Conservation (phyloP, 108 stramenopile genomes). For the Mediolabrus comicus region DNA sequence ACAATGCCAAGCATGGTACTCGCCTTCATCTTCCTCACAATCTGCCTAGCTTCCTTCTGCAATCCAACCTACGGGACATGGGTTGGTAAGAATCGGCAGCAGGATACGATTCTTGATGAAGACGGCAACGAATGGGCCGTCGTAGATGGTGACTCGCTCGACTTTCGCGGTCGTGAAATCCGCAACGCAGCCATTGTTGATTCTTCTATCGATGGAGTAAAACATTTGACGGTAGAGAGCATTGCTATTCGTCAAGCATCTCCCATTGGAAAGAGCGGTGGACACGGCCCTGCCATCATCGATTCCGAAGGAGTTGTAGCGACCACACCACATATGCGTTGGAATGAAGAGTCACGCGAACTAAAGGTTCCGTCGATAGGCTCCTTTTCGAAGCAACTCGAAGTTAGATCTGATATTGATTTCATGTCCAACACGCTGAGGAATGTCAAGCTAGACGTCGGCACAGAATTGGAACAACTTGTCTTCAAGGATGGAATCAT, state of each 20-base stretch:
- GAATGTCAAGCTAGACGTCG: conserved; percentile 29
- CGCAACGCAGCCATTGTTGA: conserved; percentile 29
- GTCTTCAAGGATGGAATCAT: conserved; percentile 32
- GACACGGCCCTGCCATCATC: conserved; percentile 31
- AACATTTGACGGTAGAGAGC: conserved; percentile 40
- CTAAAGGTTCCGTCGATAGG: conserved; percentile 22
- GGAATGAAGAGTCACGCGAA: conserved; percentile 23
- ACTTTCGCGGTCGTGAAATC: conserved; percentile 37
- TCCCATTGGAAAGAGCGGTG: conserved; percentile 19
- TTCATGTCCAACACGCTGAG: conserved; percentile 21
- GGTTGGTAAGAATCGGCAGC: neutral
- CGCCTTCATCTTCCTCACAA: neutral
- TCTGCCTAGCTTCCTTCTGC: neutral
- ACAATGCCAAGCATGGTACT: neutral
- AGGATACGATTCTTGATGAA: neutral
- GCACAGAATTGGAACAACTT: conserved; percentile 25
- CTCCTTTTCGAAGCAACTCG: conserved; percentile 17
- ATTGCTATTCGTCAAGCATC: conserved; percentile 19
- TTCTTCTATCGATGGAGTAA: conserved; percentile 27
- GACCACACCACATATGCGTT: conserved; percentile 20
- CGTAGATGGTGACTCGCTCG: conserved; percentile 33
- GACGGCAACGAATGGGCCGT: conserved; percentile 2
- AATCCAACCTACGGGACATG: neutral
- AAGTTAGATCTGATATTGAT: conserved; percentile 42
- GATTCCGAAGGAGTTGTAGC: conserved; percentile 26